Evolutionary conservation across 108 stramenopile genomes (phyloP), one percentile per base, ranked within the genome.

Genomic region (Craspedostauros australis): DNA sequence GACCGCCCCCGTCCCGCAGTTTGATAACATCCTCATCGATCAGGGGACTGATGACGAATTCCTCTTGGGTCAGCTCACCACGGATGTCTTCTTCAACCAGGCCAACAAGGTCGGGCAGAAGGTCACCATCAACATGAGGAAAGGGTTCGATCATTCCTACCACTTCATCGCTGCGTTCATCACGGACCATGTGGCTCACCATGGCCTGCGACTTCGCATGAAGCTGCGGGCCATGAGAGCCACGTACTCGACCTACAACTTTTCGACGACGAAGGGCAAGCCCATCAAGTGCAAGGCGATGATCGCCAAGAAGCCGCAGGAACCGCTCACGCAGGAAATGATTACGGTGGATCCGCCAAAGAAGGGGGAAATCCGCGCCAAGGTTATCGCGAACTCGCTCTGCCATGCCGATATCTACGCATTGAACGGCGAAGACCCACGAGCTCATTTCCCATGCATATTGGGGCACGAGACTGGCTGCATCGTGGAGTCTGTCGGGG

Each of bases 381-480:
- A 82, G 68, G 81, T 95, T 15, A 57, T 90, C 24, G 82, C 88
- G n/a, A 95, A 94, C 43, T 95, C 95, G 18, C 57, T 96, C 16
- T 96, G 95, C 54, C 95, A 96, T 45, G 94, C 95, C 0, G 95
- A 96, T 62, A 79, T 86, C 36, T 94, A 87, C 79, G 89, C 91
- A 18, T 54, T 91, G 22, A 82, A 86, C 52, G 95, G 95, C 7
- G 61, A 70, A 46, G 95, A 98, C 75, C 80, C 95, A 0, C 94
- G 95, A 63, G 88, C 84, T 18, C 46, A 83, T 41, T 95, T 95
- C 62, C 94, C 94, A 11, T 90, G 79, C 36, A 91, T 95, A 55
- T 54, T 95, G 5, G 84, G 84, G 24, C 84, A 86, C 49, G 84
- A 86, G 54, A 80, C 80, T 39, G 84, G 80, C 28, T 72, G 77